Conservation (phyloP, 2,329 filamentous ascomycete species). For the Escovopsis sp. region DNA sequence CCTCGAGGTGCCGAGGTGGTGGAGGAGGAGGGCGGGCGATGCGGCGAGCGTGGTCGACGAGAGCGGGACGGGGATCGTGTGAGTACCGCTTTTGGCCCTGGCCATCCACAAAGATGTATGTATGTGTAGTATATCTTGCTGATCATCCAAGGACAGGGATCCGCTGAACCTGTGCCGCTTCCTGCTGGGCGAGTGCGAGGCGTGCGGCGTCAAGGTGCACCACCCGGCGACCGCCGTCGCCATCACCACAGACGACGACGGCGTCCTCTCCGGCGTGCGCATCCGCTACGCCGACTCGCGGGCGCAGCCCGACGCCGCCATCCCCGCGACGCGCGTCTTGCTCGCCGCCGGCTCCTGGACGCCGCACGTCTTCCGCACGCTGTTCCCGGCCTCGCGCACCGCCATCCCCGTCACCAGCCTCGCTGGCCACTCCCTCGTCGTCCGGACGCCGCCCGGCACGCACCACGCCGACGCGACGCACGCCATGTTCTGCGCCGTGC, state of each 20-base stretch:
- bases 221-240: conserved; percentile 44
- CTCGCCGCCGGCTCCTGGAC: conserved; percentile 62
- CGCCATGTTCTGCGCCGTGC: conserved; percentile 51
- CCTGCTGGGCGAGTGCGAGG: conserved; percentile 41
- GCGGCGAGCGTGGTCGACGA: conserved; percentile 46
- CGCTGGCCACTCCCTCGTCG: conserved; percentile 58
- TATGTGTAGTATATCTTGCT: too few relatives aligned
- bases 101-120: neutral
- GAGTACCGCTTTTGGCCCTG: conserved; percentile 14
- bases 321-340: conserved; percentile 51
- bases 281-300: conserved; percentile 30
- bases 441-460: conserved; percentile 35
- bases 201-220: conserved; percentile 49
- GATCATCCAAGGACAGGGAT: conserved; percentile 31
- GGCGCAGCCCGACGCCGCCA: conserved; percentile 29
- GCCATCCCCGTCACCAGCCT: conserved; percentile 38
- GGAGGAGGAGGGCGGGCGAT: conserved; percentile 32
- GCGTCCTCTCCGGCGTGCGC: conserved; percentile 35
- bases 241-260: conserved; percentile 34
- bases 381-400: conserved; percentile 44
- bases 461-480: conserved; percentile 34
- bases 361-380: conserved; percentile 42
- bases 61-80: conserved; percentile 50
- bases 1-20: conserved; percentile 18
- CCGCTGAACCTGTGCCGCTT: conserved; percentile 52